Evolutionary conservation across 1,284 basidiomycete species (phyloP).

Genomic region (Sphaerobolus stellatus): DNA sequence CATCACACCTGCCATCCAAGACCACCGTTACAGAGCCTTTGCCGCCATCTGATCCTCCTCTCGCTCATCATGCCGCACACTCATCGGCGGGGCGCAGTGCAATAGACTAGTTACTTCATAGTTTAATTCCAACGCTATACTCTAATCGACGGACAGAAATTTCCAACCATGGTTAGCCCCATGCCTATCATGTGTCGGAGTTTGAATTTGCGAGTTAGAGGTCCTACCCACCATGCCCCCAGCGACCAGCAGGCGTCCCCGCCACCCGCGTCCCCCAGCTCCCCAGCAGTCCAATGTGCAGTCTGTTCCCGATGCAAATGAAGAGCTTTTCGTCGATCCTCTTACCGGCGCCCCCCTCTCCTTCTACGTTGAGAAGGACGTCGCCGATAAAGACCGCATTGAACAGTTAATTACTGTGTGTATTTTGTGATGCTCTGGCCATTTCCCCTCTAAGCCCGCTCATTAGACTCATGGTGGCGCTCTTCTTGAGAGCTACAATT

Average conservation of each 20-base stretch:
- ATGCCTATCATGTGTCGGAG: background rate
- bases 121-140: too few species aligned
- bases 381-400: constrained; percentile 62
- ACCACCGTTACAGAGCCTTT: too few species aligned
- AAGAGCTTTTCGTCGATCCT: constrained; percentile 69
- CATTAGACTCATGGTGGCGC: constrained; percentile 70
- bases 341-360: constrained; percentile 72
- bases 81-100: too few species aligned
- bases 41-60: too few species aligned
- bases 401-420: constrained; percentile 62
- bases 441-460: background rate
- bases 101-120: too few species aligned
- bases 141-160: too few species aligned
- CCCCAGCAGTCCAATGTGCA: constrained; percentile 1
- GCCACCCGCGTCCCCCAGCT: background rate
- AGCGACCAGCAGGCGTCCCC: constrained; percentile 12
- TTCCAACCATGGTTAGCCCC: too few species aligned
- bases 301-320: background rate
- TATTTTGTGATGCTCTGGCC: constrained; percentile 19
- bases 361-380: constrained; percentile 77
- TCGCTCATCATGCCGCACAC: too few species aligned
- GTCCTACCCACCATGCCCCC: constrained; percentile 15
- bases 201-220: constrained; percentile 11
- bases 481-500: constrained; percentile 69
- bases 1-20: too few species aligned